These are phyloP conservation scores for Saccharomyces paradoxus DNA, from an alignment of 805 yeast genomes.

Conservation along the genomic window DNA sequence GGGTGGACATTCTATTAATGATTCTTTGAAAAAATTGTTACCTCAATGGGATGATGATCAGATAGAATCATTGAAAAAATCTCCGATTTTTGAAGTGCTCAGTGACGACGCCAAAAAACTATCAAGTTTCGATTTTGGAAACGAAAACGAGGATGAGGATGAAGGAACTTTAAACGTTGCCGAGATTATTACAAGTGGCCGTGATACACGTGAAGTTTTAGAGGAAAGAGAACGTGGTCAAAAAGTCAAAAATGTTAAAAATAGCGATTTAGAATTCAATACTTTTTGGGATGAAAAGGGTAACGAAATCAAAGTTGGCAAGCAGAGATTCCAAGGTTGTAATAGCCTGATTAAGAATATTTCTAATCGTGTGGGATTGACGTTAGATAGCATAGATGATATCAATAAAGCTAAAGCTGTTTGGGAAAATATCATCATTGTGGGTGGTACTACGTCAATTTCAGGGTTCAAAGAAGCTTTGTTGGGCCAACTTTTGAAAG, in stretches of 20 bases:
- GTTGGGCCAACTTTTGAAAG: constrained; percentile 46
- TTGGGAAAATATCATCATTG: constrained; percentile 72
- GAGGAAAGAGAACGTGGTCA: constrained; percentile 50
- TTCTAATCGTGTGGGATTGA: constrained; percentile 44
- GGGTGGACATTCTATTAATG: constrained; percentile 65
- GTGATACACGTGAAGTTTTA: constrained; percentile 57
- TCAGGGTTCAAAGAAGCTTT: constrained; percentile 71
- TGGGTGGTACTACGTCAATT: constrained; percentile 71
- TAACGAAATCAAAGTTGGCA: constrained; percentile 61
- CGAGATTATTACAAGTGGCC: constrained; percentile 70
- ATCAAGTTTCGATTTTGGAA: constrained; percentile 55
- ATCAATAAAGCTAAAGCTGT: constrained; percentile 67
- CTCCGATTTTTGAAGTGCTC: constrained; percentile 72
- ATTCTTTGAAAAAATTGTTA: constrained; percentile 41
- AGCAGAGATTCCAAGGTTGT: constrained; percentile 80
- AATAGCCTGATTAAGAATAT: constrained; percentile 49
- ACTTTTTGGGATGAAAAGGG: constrained; percentile 56
- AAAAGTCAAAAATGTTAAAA: constrained; percentile 36
- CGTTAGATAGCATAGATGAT: constrained; percentile 54
- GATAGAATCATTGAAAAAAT: constrained; percentile 65
- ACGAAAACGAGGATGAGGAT: constrained; percentile 36
- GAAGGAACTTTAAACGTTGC: constrained; percentile 85
- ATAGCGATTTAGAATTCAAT: constrained; percentile 68
- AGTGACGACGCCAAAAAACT: constrained; percentile 55
- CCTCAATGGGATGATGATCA: constrained; percentile 52